Evolutionary conservation across 2,329 filamentous ascomycete genomes (phyloP), one percentile per base, ranked within the genome.

Genomic region (Penicillium sclerotigenum): DNA sequence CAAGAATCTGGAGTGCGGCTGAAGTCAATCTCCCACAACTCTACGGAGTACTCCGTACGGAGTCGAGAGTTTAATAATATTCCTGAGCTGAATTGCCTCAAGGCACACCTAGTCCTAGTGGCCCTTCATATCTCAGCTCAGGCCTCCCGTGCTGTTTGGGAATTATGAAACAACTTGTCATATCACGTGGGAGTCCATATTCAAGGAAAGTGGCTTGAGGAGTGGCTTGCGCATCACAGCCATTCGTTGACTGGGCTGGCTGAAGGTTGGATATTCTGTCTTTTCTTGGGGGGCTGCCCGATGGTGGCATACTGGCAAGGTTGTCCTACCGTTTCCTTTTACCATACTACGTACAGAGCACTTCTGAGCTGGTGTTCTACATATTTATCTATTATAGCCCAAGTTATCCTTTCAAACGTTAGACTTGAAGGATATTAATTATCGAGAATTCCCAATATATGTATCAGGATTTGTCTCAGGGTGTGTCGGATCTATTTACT

Each of bases 161-260:
- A 18, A 54, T 51, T 28, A 38, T 61, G 60, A 62, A 61, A 62
- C 59, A 28, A 28, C 29, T n/a, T 47, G 33, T 38, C 14, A 50
- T 59, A 40, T 62, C 56, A 61, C 58, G 56, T 59, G 56, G 29
- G 28, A 18, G n/a, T 42, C 26, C 24, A 40, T 42, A 54, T 41
- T 54, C 14, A 29, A 48, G 24, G 22, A 9, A 13, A 40, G 22
- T 14, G 24, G 29, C 28, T 24, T 47, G 18, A 28, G 16, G 18
- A 40, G 22, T 29, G 37, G 31, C 51, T 37, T 34, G 22, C 41
- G 10, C 6, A 29, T 29, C 22, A 18, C 18, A 46, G 28, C 20
- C 18, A 24, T 50, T 9, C 7, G n/a, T 24, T 24, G 28, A 13
- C 24, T 13, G 11, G 26, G 1, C 26, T 45, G 14, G n/a, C 18